Evolutionary conservation across 2,329 filamentous ascomycete genomes (phyloP).

Genomic region (Diatrype stigma): DNA sequence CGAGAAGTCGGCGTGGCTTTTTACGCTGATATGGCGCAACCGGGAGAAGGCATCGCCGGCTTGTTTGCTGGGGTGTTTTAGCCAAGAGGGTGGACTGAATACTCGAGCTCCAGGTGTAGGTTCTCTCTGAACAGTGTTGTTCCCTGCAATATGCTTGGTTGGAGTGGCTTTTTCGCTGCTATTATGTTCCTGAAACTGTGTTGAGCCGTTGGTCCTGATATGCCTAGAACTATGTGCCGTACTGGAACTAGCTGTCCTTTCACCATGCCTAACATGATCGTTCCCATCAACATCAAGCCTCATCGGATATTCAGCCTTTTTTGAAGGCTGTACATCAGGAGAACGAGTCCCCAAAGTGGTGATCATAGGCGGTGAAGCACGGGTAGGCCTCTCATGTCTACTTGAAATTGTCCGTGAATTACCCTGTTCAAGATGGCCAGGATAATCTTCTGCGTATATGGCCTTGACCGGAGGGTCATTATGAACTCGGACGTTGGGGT

Average conservation of each 20-base stretch:
- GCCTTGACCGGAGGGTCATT: constrained; percentile 25
- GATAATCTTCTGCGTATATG: constrained; percentile 24
- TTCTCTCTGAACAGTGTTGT: constrained; percentile 1
- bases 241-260: not conserved
- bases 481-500: constrained; percentile 14
- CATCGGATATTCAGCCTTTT: not conserved
- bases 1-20: constrained; percentile 7
- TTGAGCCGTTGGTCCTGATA: not conserved
- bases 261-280: not conserved
- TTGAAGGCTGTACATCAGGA: not conserved
- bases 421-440: constrained; percentile 30
- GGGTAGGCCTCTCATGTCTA: constrained; percentile 10
- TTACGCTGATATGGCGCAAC: constrained; percentile 18
- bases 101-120: constrained; percentile 15
- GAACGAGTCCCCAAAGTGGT: too few species aligned
- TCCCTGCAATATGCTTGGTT: not conserved
- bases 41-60: constrained; percentile 17
- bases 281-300: constrained; percentile 7
- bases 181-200: not conserved
- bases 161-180: not conserved
- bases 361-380: not conserved
- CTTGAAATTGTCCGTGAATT: constrained; percentile 9
- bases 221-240: not conserved
- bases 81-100: constrained; percentile 24
- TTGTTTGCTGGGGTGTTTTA: constrained; percentile 22